Conservation (phyloP, 164 flowering plant species). For the Nymphaea thermarum region DNA sequence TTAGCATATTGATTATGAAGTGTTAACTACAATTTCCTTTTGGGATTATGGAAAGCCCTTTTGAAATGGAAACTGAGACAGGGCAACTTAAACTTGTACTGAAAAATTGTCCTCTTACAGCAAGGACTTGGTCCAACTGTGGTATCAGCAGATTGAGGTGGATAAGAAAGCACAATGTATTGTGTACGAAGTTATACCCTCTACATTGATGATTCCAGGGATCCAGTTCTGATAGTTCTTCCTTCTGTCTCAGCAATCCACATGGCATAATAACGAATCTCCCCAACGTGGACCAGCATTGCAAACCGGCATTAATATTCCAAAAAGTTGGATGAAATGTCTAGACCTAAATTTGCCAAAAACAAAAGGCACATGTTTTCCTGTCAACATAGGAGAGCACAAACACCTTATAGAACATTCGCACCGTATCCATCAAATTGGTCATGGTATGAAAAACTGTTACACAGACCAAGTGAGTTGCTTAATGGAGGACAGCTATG, state of each 20-base stretch:
- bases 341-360: no score
- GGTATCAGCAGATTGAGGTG: neutral
- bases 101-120: neutral
- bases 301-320: neutral
- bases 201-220: neutral
- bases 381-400: neutral
- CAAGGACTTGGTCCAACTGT: neutral
- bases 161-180: neutral
- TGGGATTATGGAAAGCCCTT: no score
- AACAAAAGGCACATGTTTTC: neutral
- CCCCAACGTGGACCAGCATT: neutral
- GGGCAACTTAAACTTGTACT: no score
- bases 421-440: no score
- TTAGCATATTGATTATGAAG: no score
- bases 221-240: neutral
- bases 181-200: neutral
- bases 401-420: neutral
- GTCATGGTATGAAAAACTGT: no score
- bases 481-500: no score
- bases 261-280: neutral
- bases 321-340: neutral
- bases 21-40: no score
- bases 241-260: neutral
- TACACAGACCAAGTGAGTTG: no score
- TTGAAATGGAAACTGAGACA: no score